Evolutionary conservation across 2,329 filamentous ascomycete species (phyloP).

Genomic region (Berkeleyomyces basicola): DNA sequence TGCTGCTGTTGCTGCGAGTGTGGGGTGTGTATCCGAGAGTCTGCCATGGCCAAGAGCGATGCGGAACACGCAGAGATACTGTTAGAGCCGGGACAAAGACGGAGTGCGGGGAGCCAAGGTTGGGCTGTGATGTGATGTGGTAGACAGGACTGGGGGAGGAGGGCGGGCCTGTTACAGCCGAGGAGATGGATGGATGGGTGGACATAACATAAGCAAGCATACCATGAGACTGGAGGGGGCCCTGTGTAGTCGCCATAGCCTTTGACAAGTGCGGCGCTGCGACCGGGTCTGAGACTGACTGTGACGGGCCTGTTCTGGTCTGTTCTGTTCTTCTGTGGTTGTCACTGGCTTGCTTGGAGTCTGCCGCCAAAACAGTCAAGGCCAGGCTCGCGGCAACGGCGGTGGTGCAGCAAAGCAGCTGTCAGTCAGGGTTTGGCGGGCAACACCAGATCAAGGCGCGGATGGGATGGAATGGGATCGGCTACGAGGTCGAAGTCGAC

Average conservation of each 20-base stretch:
- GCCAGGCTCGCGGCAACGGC: too few relatives aligned
- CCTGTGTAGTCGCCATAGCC: constrained; percentile 17
- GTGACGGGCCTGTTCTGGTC: not conserved
- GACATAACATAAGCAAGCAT: constrained; percentile 3
- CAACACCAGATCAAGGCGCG: not conserved
- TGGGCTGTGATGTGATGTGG: not conserved
- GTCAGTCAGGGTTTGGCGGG: not conserved
- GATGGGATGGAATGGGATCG: not conserved
- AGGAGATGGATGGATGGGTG: too few relatives aligned
- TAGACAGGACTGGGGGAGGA: not conserved
- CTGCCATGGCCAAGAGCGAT: not conserved
- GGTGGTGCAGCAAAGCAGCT: too few relatives aligned
- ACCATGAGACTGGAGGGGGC: constrained; percentile 16
- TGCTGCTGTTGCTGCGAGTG: not conserved
- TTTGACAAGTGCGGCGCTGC: not conserved
- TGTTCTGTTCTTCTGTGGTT: not conserved
- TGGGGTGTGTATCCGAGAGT: not conserved
- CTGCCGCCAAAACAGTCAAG: too few relatives aligned
- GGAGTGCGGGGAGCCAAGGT: not conserved
- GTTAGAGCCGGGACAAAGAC: not conserved
- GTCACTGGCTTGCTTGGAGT: too few relatives aligned
- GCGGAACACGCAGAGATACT: not conserved
- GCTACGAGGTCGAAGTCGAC: not conserved
- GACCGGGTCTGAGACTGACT: not conserved
- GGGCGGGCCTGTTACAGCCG: not conserved